phyloP scores from a whole-genome alignment of 805 yeast species.

The Ogataea trehaloabstinens region DNA sequence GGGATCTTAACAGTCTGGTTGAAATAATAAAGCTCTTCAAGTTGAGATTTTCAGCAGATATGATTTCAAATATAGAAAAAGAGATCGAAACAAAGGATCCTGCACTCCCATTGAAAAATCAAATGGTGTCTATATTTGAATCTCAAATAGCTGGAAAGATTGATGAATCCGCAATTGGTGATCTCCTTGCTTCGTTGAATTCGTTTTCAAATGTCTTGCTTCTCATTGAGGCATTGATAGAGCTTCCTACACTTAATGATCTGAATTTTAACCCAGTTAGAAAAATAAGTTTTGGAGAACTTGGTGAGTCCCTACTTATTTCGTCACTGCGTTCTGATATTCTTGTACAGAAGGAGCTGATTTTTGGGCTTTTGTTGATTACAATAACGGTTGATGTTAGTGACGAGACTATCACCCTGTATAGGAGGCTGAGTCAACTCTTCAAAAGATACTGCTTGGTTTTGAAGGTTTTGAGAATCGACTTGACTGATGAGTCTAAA shows the following conservation, averaged over 20 bases:
- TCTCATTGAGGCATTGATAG: constrained; percentile 36
- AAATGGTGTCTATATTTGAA: constrained; percentile 42
- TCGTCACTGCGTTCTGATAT: constrained; percentile 20
- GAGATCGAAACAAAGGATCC: constrained; percentile 36
- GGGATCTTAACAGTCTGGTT: constrained; percentile 22
- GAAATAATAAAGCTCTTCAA: constrained; percentile 36
- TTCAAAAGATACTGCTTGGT: constrained; percentile 13
- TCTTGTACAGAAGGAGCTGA: constrained; percentile 17
- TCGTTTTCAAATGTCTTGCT: constrained; percentile 36
- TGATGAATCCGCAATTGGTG: constrained; percentile 36
- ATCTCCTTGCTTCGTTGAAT: constrained; percentile 40
- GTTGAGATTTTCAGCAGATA: constrained; percentile 36
- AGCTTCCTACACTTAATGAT: constrained; percentile 24
- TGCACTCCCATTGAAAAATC: constrained; percentile 23
- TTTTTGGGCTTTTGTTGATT: constrained; percentile 27
- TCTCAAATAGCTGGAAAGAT: constrained; percentile 39
- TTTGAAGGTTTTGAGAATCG: constrained; percentile 6
- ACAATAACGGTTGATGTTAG: constrained; percentile 33
- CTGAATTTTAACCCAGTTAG: constrained; percentile 18
- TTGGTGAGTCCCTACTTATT: constrained; percentile 23
- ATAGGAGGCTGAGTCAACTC: constrained; percentile 14
- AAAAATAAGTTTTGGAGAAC: constrained; percentile 21
- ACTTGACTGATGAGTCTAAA: constrained; percentile 3
- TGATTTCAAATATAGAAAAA: constrained; percentile 31
- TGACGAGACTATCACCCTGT: constrained; percentile 23